Percentiles rank a stretch among this genome's conserved stretches.
These are phyloP conservation scores for Cynanchum wilfordii DNA, from an alignment of 257 asterid genomes.

Conservation along the genomic window DNA sequence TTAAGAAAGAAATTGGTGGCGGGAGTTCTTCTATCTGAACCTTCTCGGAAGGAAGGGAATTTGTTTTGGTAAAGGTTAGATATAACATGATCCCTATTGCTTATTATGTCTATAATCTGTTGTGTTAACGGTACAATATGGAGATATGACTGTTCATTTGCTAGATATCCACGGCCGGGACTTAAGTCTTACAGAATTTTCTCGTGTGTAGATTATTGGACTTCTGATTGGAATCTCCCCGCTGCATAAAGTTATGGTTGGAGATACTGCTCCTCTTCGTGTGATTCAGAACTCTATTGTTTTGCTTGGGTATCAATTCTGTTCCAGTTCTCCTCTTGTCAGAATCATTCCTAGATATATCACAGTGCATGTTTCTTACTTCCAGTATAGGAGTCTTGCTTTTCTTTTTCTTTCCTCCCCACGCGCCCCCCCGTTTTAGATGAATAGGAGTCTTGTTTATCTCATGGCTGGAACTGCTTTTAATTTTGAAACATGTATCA, in stretches of 20 bases:
- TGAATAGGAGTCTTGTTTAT: background rate
- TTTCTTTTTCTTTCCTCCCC: too few relatives aligned
- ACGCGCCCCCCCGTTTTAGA: too few relatives aligned
- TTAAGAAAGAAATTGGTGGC: background rate
- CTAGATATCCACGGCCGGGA: background rate
- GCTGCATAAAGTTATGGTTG: slow-evolving; percentile 47
- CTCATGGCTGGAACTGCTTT: background rate
- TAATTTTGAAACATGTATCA: background rate
- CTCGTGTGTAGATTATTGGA: slow-evolving; percentile 47
- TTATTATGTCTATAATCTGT: background rate
- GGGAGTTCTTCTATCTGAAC: background rate
- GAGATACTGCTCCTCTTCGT: slow-evolving; percentile 70
- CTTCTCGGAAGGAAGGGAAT: background rate
- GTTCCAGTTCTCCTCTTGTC: too few relatives aligned
- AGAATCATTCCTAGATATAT: too few relatives aligned
- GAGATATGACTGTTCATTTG: background rate
- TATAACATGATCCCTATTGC: background rate
- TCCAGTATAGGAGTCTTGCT: too few relatives aligned
- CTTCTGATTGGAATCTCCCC: slow-evolving; percentile 70
- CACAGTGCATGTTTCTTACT: background rate
- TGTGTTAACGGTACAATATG: background rate
- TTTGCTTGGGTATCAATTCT: slow-evolving; percentile 55
- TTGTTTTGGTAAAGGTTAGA: background rate
- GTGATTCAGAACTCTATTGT: slow-evolving; percentile 59
- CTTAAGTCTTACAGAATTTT: background rate